Evolutionary conservation across 179 eudicot species (phyloP), one percentile per base, ranked within the genome.

Genomic region (Amaranthus tricolor): DNA sequence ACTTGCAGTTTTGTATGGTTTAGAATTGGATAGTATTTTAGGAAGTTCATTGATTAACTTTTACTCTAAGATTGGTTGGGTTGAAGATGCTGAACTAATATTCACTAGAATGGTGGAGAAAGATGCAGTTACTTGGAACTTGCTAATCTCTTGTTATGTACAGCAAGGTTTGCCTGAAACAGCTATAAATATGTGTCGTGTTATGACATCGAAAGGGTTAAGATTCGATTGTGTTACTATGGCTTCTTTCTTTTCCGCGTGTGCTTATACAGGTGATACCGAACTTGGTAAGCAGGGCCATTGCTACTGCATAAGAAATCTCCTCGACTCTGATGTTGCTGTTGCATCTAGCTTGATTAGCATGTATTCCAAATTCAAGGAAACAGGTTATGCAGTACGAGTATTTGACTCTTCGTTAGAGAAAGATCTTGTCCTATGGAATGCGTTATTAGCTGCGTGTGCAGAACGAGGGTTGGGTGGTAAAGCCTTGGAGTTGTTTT

Each of bases 61-160:
- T 62, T 89, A 89, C 76, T 83, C 89, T 11, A 89, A 84, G 74
- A 59, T 84, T 62, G 90, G 86, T 47, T 77, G 78, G 80, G 44
- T 84, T 71, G 73, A 81, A 50, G 87, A 85, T 74, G 89, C 85
- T 21, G 85, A 87, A 62, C 63, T 82, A 24, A 80, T 81, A 24
- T 87, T 89, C 62, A 8, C 56, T 24, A 82, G 76, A 79, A 85
- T 89, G 85, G 51, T 76, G 62, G 86, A 84, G 76, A 89, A 82
- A 81, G 92, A 89, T 81, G 82, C 62, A 49, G 87, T 85, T 58
- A 83, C 92, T 5, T 89, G 92, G 92, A 89, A 84, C 78, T 79
- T 87, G 85, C 61, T 87, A 54, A 58, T 87, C 47, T 85, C 87
- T 78, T 83, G 86, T 76, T 85, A 86, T 84, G 84, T 79, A 57